phyloP scores from a whole-genome alignment of 495 filamentous ascomycete genomes.

The Penicillium pancosmium region DNA sequence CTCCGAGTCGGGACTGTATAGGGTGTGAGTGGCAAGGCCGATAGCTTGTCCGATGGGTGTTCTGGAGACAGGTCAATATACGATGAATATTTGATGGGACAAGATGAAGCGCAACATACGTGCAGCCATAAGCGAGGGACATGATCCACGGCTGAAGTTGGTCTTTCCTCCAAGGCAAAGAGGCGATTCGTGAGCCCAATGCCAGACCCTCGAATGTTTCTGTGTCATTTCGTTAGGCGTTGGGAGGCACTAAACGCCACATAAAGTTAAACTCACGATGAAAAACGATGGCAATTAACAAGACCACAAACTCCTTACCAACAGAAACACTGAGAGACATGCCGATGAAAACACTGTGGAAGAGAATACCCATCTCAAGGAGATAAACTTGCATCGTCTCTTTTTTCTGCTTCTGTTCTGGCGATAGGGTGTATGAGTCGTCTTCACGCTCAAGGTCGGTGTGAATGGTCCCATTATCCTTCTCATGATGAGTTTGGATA shows the following conservation, averaged over 20 bases:
- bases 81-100: background rate
- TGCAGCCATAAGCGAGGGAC: slow-evolving; percentile 75
- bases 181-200: slow-evolving; percentile 65
- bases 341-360: slow-evolving; percentile 80
- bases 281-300: slow-evolving; percentile 73
- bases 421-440: slow-evolving; percentile 5
- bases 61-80: slow-evolving; percentile 39
- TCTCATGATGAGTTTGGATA: slow-evolving; percentile 13
- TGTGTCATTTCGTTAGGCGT: slow-evolving; percentile 5
- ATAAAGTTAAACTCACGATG: slow-evolving; percentile 51
- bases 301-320: slow-evolving; percentile 69
- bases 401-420: slow-evolving; percentile 35
- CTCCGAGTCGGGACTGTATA: slow-evolving; percentile 66
- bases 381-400: slow-evolving; percentile 65
- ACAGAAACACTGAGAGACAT: slow-evolving; percentile 77
- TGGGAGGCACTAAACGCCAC: background rate
- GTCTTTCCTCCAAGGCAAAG: slow-evolving; percentile 39
- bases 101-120: slow-evolving; percentile 20
- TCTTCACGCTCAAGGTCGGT: slow-evolving; percentile 26
- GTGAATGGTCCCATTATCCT: slow-evolving; percentile 17
- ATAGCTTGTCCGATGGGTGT: slow-evolving; percentile 85
- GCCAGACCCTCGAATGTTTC: slow-evolving; percentile 67
- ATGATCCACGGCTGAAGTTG: slow-evolving; percentile 69
- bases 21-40: slow-evolving; percentile 61
- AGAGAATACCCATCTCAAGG: slow-evolving; percentile 78